Evolutionary conservation across 345 rosid genomes (phyloP), one percentile per base, ranked within the genome.

Genomic region (Eucalyptus erythrocorys): DNA sequence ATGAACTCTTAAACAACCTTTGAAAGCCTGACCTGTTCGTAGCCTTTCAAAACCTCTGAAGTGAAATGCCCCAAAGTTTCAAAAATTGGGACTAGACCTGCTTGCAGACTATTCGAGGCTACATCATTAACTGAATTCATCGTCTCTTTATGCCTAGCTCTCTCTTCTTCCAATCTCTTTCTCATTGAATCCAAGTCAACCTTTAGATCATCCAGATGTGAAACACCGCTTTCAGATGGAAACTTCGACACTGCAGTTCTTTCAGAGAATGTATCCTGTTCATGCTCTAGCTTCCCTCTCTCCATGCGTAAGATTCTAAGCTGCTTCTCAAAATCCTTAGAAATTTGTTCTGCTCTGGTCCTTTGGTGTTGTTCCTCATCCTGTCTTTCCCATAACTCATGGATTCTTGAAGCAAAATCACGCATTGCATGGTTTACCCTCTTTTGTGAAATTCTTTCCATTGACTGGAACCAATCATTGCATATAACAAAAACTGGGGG

Each of bases 391-490:
- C 99, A 97, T 61, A 96, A 88, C 84, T 94, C 94, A 85, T 91
- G 99, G 53, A 98, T 89, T 86, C 91, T 93, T 7, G 94, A 92
- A 61, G 98, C 97, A 87, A 98, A 98, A 3, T 94, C 90, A 87
- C 93, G 91, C 96, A 96, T 95, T 5, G 97, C 94, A 47, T 88
- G 91, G 26, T 94, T 89, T 19, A 98, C 99, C 17, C 89, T 93
- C 86, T 94, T 92, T 88, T 95, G 97, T 7, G 99, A 96, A 89
- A 96, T 91, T 89, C 94, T 90, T 49, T 47, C 94, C 93, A 96
- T 94, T 21, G 97, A 97, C 81, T 96, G 96, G 92, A 87, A 92
- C 99, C 99, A 98, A 91, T 98, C 99, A 76, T 96, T 93, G 95
- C 99, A 96, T 57, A 96, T 92, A 6, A 96, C 92, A 88, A 97